Conservation (phyloP, 31 red algal species). For the Pterothamnion heteromorphum region DNA sequence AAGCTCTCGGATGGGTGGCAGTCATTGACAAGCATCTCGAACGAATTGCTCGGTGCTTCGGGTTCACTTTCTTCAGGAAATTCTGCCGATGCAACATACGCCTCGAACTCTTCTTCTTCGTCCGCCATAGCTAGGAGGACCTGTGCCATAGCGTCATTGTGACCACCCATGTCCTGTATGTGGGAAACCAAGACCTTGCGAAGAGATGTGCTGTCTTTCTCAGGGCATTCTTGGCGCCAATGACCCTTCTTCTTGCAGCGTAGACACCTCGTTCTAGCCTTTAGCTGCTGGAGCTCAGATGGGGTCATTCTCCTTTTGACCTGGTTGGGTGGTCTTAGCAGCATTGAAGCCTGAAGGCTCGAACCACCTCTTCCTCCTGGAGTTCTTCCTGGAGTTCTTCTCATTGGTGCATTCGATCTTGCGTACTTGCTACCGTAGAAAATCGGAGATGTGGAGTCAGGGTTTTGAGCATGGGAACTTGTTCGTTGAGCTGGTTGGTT, state of each 20-base stretch:
- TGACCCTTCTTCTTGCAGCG: not conserved
- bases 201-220: not conserved
- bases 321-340: not conserved
- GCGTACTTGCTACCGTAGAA: not conserved
- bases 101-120: not conserved
- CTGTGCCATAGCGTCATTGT: not conserved
- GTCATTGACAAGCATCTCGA: constrained; percentile 3
- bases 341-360: not conserved
- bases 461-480: not conserved
- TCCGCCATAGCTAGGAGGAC: not conserved
- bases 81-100: not conserved
- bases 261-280: not conserved
- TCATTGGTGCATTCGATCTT: not conserved
- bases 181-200: not conserved
- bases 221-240: not conserved
- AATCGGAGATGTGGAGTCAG: not conserved
- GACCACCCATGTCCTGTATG: not conserved
- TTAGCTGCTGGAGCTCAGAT: not conserved
- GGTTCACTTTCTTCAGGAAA: not conserved
- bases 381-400: too few relatives aligned
- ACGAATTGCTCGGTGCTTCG: not conserved
- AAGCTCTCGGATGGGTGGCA: too few relatives aligned
- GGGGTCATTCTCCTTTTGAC: not conserved
- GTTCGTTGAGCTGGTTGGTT: not conserved
- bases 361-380: not conserved